Evolutionary conservation across 345 rosid species (phyloP), one percentile per base, ranked within the genome.

Genomic region (Eutrema japonicum): DNA sequence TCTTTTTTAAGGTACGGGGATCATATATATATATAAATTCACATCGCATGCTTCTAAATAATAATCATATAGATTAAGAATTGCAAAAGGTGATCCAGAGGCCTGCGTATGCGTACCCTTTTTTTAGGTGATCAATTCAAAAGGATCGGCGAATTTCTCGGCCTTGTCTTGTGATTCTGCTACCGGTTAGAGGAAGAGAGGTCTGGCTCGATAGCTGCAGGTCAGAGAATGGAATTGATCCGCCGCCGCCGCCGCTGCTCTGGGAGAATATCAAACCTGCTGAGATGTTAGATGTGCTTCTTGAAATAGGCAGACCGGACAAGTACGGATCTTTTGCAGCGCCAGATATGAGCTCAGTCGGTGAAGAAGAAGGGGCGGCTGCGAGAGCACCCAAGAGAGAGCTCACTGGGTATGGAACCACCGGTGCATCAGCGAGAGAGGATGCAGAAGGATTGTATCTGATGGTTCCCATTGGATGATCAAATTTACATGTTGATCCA

Each of bases 371-470:
- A 43, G 96, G 87, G 26, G 84, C 87, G 0, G 41, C 52, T 49
- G 46, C 67, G 0, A 85, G 82, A 59, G 87, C 84, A 40, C 88
- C 90, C 3, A 88, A 70, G 67, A 86, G 86, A 70, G 96, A 84
- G 73, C 89, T 89, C 60, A 89, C 91, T 27, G 91, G 95, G 68
- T 88, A 92, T 8, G 98, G 96, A 46, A 95, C 84, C 73, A 90
- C 91, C 0, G 98, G 95, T 79, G 85, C 83, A 68, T 92, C 98
- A 64, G 86, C 71, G 14, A 92, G 94, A 53, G 98, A 88, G 14
- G 98, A 92, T 2, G 95, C 91, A 9, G 98, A 92, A 41, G 95
- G 90, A 73, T 89, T 92, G 86, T 90, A 90, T 80, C 91, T 84
- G 82, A 85, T 74, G 60, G 85, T 67, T 76, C 84, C 91, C 80